These are phyloP conservation scores for Fusarium subglutinans DNA, from an alignment of 2,329 filamentous ascomycete genomes.

Conservation along the genomic window DNA sequence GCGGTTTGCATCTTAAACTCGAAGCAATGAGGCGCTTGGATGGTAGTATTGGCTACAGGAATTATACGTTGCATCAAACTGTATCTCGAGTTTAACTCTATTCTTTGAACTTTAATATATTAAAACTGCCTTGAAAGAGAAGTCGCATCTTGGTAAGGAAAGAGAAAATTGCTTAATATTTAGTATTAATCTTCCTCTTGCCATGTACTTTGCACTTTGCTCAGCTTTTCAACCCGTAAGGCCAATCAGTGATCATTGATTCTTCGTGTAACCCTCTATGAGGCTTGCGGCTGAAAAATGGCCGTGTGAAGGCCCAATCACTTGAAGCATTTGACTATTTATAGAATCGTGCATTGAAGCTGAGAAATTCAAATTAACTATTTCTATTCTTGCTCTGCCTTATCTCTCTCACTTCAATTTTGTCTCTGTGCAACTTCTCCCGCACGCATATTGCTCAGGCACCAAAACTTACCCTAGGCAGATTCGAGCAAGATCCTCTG, in stretches of 20 bases:
- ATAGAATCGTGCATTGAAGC: fast-evolving
- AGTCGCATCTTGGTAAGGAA: fast-evolving
- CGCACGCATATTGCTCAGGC: neutral
- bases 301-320: neutral
- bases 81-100: neutral
- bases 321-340: neutral
- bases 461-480: fast-evolving
- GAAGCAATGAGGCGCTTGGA: neutral
- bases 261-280: too few species aligned
- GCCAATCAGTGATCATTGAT: neutral
- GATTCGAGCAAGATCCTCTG: too few species aligned
- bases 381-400: neutral
- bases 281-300: neutral
- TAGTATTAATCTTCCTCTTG: fast-evolving
- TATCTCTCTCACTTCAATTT: too few species aligned
- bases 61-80: neutral
- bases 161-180: fast-evolving
- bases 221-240: neutral
- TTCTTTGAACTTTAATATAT: neutral
- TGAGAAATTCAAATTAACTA: neutral
- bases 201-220: neutral
- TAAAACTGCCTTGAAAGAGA: fast-evolving
- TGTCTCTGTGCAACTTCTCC: neutral
- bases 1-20: neutral
- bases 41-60: neutral